Base-by-base conservation (phyloP, 2,329 filamentous ascomycete species). In the Colletotrichum noveboracense region DNA sequence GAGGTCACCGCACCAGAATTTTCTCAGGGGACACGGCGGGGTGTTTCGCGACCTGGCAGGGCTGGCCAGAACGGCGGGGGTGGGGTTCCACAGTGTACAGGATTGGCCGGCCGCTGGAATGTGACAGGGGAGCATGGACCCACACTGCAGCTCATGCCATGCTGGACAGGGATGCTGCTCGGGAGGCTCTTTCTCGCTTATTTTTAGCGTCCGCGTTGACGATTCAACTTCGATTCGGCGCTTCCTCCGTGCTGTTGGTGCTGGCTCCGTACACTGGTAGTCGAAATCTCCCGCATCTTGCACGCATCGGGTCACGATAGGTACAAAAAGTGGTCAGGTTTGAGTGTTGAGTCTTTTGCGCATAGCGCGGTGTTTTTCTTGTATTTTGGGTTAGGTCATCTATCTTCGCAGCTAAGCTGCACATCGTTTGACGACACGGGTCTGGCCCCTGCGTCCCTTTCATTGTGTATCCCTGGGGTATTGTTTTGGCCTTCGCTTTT, bases 241-340 rank as follows among this genome's bases (percentile, higher is more conserved):
- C 65, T 65, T 69, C 36, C 43, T 66, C 55, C 68, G 72, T 85
- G 83, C 64, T 84, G 84, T 76, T 60, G 55, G 12, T 52, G n/a
- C 43, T 52, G 43, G 43, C 7, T 52, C n/a, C 7, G n/a, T 21
- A 12, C 18, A 48, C 5, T n/a, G 36, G 14, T 18, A 13, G n/a
- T 24, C n/a, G 10, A 13, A 21, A 52, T 52, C 43, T 52, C n/a
- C 43, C 10, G n/a, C n/a, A 12, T 52, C 43, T 52, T 52, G 26
- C 55, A 18, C 24, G 24, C 55, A n/a, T 58, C 55, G 2, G 18
- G 21, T 58, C 24, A 30, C 55, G n/a, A 52, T 52, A 52, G 43
- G 10, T 13, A 3, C 4, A 7, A 52, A 24, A 52, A 21, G 43
- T 21, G n/a, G 43, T 21, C 10, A 52, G 43, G 9, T 52, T 52